Evolutionary conservation across 768 basidiomycete species (phyloP).

Genomic region (Suillus alpinus): DNA sequence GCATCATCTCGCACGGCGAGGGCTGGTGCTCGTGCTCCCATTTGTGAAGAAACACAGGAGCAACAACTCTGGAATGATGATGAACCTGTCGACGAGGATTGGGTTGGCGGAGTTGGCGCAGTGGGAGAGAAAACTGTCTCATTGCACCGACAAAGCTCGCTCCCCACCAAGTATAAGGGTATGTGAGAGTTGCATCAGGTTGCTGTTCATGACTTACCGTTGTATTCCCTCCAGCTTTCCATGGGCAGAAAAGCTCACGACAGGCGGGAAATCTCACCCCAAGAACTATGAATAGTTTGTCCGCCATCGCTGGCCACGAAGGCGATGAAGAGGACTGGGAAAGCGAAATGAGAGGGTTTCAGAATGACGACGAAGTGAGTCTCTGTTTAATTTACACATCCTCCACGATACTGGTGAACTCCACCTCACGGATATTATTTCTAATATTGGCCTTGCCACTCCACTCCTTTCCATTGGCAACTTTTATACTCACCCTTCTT

Average conservation of each 20-base stretch:
- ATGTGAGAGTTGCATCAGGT: constrained; percentile 21
- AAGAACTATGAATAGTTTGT: constrained; percentile 76
- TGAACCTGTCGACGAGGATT: constrained; percentile 75
- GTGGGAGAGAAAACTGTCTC: constrained; percentile 75
- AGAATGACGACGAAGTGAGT: constrained; percentile 66
- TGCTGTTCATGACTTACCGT: constrained; percentile 1
- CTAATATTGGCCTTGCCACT: constrained; percentile 9
- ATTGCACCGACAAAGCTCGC: constrained; percentile 76
- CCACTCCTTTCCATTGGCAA: constrained; percentile 15
- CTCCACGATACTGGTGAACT: not conserved
- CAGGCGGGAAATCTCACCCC: constrained; percentile 63
- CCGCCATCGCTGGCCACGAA: constrained; percentile 83
- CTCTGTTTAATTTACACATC: constrained; percentile 6
- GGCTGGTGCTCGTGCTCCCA: constrained; percentile 55
- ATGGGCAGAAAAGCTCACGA: constrained; percentile 43
- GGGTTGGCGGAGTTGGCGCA: constrained; percentile 78
- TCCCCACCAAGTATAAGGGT: constrained; percentile 82
- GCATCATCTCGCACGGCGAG: constrained; percentile 66
- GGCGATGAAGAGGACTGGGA: constrained; percentile 91
- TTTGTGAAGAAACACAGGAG: constrained; percentile 65
- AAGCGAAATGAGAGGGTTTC: constrained; percentile 53
- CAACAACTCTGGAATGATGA: constrained; percentile 68
- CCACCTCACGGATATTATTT: constrained; percentile 2
- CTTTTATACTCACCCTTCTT: constrained; percentile 13
- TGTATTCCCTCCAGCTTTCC: constrained; percentile 42